Conservation (phyloP, 305 asterid genomes). For the Fraxinus nigra region DNA sequence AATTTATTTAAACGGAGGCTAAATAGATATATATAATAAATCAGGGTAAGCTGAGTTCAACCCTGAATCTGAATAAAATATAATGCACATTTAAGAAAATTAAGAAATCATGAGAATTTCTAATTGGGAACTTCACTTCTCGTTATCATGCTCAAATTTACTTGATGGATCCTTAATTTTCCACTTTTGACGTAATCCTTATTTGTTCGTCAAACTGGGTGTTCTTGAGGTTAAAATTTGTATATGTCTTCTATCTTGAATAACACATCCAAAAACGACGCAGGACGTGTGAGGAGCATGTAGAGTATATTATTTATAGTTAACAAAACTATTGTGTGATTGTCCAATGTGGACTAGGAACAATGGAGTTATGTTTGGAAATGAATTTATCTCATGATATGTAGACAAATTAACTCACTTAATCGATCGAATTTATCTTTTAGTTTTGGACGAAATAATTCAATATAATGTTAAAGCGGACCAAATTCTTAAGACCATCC, state of each 20-base stretch:
- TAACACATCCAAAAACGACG: neutral
- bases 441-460: too few relatives aligned
- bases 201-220: neutral
- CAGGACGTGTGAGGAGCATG: neutral
- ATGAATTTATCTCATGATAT: neutral
- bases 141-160: neutral
- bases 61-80: neutral
- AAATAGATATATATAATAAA: neutral
- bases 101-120: neutral
- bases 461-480: neutral
- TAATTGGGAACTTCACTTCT: neutral
- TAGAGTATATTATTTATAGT: neutral
- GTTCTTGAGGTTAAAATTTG: neutral
- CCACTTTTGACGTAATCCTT: neutral
- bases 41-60: neutral
- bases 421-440: neutral
- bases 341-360: neutral
- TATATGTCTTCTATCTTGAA: neutral
- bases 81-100: too few relatives aligned
- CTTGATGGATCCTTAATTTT: neutral
- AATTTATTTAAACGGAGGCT: too few relatives aligned
- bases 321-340: neutral
- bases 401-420: neutral
- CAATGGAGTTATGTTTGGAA: neutral
- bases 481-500: neutral